phyloP scores from a whole-genome alignment of 345 rosid genomes.

The Adansonia digitata region DNA sequence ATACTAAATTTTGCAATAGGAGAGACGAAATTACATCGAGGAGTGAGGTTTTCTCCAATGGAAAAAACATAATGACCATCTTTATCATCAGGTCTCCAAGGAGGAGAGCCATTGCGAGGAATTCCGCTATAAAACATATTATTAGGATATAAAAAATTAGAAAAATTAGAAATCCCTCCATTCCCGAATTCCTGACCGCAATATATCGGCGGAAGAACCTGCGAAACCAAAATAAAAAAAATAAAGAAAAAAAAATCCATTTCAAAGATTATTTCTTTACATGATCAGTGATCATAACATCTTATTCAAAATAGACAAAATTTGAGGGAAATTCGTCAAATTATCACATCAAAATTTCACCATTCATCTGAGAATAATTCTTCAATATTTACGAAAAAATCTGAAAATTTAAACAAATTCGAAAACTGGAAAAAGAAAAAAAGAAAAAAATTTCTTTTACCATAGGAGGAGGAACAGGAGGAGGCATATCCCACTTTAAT shows the following conservation, averaged over 20 bases:
- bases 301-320: background rate
- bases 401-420: constrained; percentile 3
- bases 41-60: constrained; percentile 60
- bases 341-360: background rate
- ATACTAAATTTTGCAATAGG: background rate
- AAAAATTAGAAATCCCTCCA: constrained; percentile 43
- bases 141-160: constrained; percentile 40
- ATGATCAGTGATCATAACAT: background rate
- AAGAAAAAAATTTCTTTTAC: constrained; percentile 19
- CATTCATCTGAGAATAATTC: too few relatives aligned
- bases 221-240: background rate
- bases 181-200: constrained; percentile 50
- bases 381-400: background rate
- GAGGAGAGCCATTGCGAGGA: constrained; percentile 54
- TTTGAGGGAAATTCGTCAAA: background rate
- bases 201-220: constrained; percentile 53
- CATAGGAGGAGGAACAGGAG: constrained; percentile 46
- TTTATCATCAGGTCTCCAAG: constrained; percentile 82
- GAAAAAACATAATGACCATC: constrained; percentile 70
- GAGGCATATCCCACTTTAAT: constrained; percentile 62
- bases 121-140: constrained; percentile 39
- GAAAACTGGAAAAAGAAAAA: background rate
- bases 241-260: background rate
- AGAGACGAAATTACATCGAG: constrained; percentile 46
- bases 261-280: background rate